phyloP scores from a whole-genome alignment of 352 stramenopile species.

The Achlya hypogyna region DNA sequence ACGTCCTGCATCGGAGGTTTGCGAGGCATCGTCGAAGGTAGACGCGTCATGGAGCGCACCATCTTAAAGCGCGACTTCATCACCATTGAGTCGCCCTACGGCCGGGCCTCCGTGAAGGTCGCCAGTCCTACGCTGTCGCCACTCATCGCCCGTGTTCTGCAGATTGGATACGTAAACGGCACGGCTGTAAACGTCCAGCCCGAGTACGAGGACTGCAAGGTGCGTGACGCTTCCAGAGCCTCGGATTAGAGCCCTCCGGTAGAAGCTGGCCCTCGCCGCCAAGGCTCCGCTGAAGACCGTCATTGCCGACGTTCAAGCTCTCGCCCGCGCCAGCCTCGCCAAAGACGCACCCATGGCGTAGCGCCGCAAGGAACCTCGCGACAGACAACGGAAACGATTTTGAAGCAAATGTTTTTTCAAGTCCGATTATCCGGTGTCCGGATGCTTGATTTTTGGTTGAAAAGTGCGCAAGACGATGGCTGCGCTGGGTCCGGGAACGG shows the following conservation, averaged over 20 bases:
- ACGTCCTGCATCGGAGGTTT: conserved; percentile 21
- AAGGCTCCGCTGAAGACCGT: conserved; percentile 13
- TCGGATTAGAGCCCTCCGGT: no score
- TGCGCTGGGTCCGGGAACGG: no score
- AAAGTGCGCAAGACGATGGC: no score
- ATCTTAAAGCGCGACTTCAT: conserved; percentile 44
- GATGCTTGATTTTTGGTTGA: no score
- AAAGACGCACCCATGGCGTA: background rate
- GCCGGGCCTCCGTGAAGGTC: conserved; percentile 49
- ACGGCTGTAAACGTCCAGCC: conserved; percentile 62
- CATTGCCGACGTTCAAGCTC: background rate
- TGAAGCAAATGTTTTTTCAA: no score
- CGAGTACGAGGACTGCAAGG: conserved; percentile 80
- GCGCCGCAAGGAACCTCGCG: background rate
- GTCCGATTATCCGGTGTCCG: background rate
- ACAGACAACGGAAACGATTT: no score
- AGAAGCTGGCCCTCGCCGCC: background rate
- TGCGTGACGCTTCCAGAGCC: no score
- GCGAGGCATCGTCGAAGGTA: conserved; percentile 15
- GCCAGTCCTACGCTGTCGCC: background rate
- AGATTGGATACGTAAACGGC: conserved; percentile 33
- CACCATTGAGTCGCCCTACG: conserved; percentile 33
- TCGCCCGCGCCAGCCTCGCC: background rate
- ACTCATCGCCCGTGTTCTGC: background rate
- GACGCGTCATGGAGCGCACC: conserved; percentile 48